Evolutionary conservation across 495 filamentous ascomycete genomes (phyloP).

Genomic region (Aspergillus cavernicola): DNA sequence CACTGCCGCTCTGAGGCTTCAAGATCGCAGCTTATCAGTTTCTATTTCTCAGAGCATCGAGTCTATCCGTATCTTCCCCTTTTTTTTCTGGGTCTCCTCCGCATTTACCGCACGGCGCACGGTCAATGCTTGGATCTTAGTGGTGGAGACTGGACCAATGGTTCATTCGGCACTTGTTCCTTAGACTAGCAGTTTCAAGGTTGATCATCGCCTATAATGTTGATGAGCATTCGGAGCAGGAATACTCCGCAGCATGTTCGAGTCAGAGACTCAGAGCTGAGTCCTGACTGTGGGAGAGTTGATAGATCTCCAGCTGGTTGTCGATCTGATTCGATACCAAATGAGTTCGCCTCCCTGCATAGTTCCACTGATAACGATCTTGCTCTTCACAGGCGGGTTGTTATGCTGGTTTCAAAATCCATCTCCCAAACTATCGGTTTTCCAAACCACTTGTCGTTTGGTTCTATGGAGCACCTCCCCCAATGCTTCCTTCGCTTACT

Average conservation of each 20-base stretch:
- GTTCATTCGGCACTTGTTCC: background rate
- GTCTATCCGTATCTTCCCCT: background rate
- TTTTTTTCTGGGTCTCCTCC: conserved; percentile 7
- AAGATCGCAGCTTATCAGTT: conserved; percentile 3
- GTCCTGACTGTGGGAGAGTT: too few species aligned
- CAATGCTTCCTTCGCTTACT: background rate
- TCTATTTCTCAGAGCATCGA: conserved; percentile 2
- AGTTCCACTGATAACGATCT: conserved; percentile 26
- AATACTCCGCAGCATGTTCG: too few species aligned
- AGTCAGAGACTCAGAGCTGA: too few species aligned
- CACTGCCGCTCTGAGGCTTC: background rate
- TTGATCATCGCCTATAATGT: background rate
- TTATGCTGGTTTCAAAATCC: background rate
- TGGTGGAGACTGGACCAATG: background rate
- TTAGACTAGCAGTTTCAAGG: background rate
- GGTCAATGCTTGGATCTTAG: conserved; percentile 1
- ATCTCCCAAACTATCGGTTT: background rate
- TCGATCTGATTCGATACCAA: conserved; percentile 14
- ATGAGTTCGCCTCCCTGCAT: conserved; percentile 10
- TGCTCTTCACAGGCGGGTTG: conserved; percentile 7
- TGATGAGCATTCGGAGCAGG: too few species aligned
- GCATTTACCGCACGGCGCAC: conserved; percentile 14
- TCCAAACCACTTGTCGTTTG: background rate
- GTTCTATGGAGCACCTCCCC: too few species aligned
- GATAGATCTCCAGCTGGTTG: conserved; percentile 2